Base-by-base conservation (phyloP, 495 filamentous ascomycete species). In the Talaromyces stipitatus region DNA sequence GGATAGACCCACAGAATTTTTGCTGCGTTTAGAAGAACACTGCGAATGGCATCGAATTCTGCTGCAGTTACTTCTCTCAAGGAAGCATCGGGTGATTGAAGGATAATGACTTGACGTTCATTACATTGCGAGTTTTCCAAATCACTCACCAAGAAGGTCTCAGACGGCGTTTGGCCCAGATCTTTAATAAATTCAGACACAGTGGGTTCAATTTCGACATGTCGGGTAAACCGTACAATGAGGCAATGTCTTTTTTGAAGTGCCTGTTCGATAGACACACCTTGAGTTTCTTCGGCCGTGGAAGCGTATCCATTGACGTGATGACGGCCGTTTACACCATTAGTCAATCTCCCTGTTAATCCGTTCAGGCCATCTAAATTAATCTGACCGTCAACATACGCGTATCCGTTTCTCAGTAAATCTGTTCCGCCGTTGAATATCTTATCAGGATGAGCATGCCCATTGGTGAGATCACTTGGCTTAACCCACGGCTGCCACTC, bases 1-100 rank as follows among this genome's bases (percentile, higher is more conserved):
- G 70, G 68, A 50, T 78, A 77, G 22, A 79, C 72, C 81, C 81
- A 84, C 10, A 84, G 61, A 0, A 75, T 64, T 11, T 73, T 71
- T 24, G 69, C 61, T 9, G 71, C 70, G 1, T 64, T 65, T 0
- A 73, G 54, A 16, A 71, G 45, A 23, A 66, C 57, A 16, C 38
- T 59, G 54, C 67, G 60, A 20, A 70, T 60, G 14, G 10, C 43
- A 2, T 66, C 58, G 23, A 67, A 70, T 1, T 50, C 30, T 4
- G 58, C 38, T 1, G 52, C 53, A 8, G 64, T 60, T 12, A 67
- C 55, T 23, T 68, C 33, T 9, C 62, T 59, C 1, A 68, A 65
- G 16, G 64, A 62, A 28, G 51, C 36, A 6, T n/a, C 16, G 12
- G 61, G 59, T 2, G 59, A 66, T 22, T 64, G 62, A 14, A 65